Conservation (phyloP, 2,329 filamentous ascomycete species). For the Stylonectria norvegica region DNA sequence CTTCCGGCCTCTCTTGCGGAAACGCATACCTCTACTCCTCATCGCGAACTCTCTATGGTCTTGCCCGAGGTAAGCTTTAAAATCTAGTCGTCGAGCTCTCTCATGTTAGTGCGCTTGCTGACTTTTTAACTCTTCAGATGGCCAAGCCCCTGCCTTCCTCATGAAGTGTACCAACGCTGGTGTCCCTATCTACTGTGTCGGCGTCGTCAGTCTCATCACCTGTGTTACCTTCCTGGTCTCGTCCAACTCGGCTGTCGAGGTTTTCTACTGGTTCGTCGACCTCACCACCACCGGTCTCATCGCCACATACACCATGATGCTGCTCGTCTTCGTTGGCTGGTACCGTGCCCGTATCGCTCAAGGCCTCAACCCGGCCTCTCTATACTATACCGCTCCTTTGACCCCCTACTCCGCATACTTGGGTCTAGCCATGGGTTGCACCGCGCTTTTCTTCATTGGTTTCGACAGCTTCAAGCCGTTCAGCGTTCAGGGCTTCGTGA, state of each 20-base stretch:
- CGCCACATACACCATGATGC: conserved; percentile 51
- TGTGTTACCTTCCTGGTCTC: conserved; percentile 50
- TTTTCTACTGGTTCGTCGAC: conserved; percentile 53
- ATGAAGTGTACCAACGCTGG: conserved; percentile 56
- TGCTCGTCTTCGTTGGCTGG: conserved; percentile 41
- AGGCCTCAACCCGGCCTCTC: conserved; percentile 29
- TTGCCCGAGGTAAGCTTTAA: conserved; percentile 34
- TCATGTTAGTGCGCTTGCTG: background rate
- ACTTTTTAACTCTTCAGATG: conserved; percentile 27
- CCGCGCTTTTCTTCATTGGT: conserved; percentile 54
- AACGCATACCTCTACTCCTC: conserved; percentile 49
- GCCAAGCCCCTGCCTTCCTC: conserved; percentile 48
- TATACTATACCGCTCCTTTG: conserved; percentile 49
- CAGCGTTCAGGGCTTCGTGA: conserved; percentile 46
- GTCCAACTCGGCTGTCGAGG: conserved; percentile 43
- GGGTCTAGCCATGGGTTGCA: conserved; percentile 42
- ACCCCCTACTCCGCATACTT: conserved; percentile 53
- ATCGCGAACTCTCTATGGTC: conserved; percentile 44
- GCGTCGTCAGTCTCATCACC: conserved; percentile 44
- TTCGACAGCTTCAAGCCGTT: conserved; percentile 54
- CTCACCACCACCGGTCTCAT: conserved; percentile 54
- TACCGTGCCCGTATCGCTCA: conserved; percentile 49
- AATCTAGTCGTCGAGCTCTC: background rate
- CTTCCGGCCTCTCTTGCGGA: conserved; percentile 42
- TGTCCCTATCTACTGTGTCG: conserved; percentile 55